These are phyloP conservation scores for Cucurbita argyrosperma DNA, from an alignment of 306 rosid species.

Conservation along the genomic window DNA sequence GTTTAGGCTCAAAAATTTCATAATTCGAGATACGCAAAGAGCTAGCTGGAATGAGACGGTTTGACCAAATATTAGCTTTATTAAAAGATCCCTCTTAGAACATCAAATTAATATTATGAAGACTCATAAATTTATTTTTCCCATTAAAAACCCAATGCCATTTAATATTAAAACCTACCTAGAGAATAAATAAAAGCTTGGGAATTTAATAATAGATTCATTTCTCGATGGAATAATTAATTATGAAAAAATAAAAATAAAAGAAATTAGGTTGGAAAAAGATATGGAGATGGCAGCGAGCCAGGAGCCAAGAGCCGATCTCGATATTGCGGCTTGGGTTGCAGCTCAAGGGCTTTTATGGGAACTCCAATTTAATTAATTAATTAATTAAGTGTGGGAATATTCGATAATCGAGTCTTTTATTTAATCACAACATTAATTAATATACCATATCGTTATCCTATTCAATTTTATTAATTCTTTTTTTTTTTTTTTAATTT, in stretches of 20 bases:
- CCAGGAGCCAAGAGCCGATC: background rate
- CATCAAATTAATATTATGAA: too few species aligned
- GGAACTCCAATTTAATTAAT: background rate
- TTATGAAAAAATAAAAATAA: background rate
- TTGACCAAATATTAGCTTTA: too few species aligned
- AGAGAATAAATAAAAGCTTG: background rate
- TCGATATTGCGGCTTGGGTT: background rate
- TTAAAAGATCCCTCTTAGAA: too few species aligned
- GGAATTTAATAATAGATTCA: background rate
- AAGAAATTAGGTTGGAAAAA: background rate
- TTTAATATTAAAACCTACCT: background rate
- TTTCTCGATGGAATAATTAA: background rate
- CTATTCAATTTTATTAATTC: constrained; percentile 10
- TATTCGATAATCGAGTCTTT: constrained; percentile 37
- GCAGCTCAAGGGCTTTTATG: background rate
- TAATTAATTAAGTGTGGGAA: constrained; percentile 35
- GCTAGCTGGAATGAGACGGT: too few species aligned
- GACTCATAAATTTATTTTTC: background rate
- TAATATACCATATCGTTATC: constrained; percentile 23
- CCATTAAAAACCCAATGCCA: background rate
- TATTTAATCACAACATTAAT: constrained; percentile 7
- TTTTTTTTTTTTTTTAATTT: too few species aligned
- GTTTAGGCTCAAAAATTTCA: too few species aligned
- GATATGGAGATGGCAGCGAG: background rate
- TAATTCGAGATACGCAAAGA: too few species aligned